Evolutionary conservation across 73 alveolate species (phyloP).

Genomic region (Strombidium stylifer): DNA sequence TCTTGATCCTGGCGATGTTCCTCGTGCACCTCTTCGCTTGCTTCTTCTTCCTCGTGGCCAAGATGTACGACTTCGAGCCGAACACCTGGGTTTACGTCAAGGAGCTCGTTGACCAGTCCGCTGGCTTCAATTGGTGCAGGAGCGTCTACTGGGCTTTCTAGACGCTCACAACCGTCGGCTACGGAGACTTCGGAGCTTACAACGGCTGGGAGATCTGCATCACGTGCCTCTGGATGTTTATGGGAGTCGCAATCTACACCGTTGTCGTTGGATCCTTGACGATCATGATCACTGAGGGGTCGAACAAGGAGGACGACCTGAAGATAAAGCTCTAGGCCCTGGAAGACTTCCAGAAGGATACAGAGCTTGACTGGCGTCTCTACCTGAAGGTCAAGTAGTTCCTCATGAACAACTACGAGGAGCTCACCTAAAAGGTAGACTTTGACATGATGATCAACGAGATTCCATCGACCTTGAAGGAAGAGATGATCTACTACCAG

Average conservation of each 20-base stretch:
- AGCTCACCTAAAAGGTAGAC: conserved; percentile 31
- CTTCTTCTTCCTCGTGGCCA: conserved; percentile 53
- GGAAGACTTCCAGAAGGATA: conserved; percentile 72
- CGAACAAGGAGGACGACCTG: conserved; percentile 30
- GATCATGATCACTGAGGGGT: conserved; percentile 48
- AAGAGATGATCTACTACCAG: conserved; percentile 36
- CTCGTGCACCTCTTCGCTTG: conserved; percentile 53
- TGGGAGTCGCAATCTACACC: conserved; percentile 93
- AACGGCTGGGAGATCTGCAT: conserved; percentile 61
- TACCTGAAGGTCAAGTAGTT: conserved; percentile 57
- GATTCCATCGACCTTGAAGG: conserved; percentile 52
- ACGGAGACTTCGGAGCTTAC: conserved; percentile 48
- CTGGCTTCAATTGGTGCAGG: conserved; percentile 40
- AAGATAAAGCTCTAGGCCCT: conserved; percentile 33
- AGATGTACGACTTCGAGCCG: conserved; percentile 42
- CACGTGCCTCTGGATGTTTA: conserved; percentile 86
- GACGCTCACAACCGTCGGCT: conserved; percentile 56
- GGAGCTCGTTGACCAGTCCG: conserved; percentile 31
- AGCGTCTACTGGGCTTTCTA: conserved; percentile 57
- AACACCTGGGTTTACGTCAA: conserved; percentile 64
- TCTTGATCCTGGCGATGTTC: conserved; percentile 30
- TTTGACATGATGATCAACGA: conserved; percentile 31
- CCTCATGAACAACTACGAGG: conserved; percentile 57
- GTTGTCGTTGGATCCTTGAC: conserved; percentile 88
- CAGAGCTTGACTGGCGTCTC: conserved; percentile 56